Evolutionary conservation across 345 rosid species (phyloP).

Genomic region (Carallia pectinifolia): DNA sequence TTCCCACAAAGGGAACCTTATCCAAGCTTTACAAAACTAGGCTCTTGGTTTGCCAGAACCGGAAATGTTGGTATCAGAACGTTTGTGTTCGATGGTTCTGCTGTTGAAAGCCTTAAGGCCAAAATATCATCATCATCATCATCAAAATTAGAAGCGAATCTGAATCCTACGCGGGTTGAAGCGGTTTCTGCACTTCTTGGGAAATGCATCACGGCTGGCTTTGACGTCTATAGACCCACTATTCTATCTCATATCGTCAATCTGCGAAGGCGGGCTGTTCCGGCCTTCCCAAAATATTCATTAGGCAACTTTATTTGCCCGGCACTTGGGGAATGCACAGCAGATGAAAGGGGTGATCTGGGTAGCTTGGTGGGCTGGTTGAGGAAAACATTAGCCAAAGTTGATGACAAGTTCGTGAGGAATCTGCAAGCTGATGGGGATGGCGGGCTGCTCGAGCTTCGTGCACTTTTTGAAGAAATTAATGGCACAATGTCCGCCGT

Average conservation of each 20-base stretch:
- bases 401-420: not conserved
- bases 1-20: constrained; percentile 24
- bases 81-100: not conserved
- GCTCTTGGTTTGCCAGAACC: not conserved
- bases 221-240: not conserved
- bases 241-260: not conserved
- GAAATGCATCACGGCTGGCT: not conserved
- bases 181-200: not conserved
- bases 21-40: not conserved
- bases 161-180: constrained; percentile 9
- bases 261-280: not conserved
- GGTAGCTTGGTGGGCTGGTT: not conserved
- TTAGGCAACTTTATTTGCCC: not conserved
- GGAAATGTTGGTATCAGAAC: not conserved
- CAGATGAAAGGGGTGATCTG: not conserved
- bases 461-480: not conserved
- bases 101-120: not conserved
- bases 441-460: not conserved
- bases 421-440: not conserved
- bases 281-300: not conserved
- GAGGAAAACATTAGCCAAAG: not conserved
- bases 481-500: too few relatives aligned
- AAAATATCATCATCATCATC: not conserved
- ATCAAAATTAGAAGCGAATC: not conserved
- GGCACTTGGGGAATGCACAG: not conserved